phyloP scores from a whole-genome alignment of 352 stramenopile genomes.

The Elongisporangium anandrum region DNA sequence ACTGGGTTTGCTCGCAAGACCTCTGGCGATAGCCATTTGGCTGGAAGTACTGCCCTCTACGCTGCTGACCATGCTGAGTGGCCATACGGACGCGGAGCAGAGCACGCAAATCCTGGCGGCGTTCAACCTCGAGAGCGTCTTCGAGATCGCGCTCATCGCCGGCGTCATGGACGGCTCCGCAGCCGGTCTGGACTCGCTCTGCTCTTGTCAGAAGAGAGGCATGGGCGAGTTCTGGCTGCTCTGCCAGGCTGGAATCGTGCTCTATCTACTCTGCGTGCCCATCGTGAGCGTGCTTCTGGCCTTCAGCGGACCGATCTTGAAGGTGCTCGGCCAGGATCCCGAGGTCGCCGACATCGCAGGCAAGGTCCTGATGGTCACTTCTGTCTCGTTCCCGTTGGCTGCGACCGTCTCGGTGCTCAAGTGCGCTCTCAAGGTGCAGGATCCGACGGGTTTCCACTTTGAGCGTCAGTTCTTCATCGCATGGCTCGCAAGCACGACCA shows the following conservation, averaged over 20 bases:
- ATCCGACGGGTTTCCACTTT: constrained; percentile 8
- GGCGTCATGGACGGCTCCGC: constrained; percentile 20
- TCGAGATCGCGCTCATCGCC: constrained; percentile 13
- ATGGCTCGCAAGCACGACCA: constrained; percentile 1
- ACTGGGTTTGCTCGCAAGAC: too few relatives aligned
- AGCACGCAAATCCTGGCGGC: constrained; percentile 45
- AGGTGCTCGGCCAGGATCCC: constrained; percentile 9
- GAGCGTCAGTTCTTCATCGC: constrained; percentile 1
- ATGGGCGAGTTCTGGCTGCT: constrained; percentile 36
- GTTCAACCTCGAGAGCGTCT: constrained; percentile 37
- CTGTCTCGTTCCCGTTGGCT: constrained; percentile 1
- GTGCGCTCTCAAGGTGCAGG: constrained; percentile 12
- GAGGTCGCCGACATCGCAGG: constrained; percentile 6
- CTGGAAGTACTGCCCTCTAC: too few relatives aligned
- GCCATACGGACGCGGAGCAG: not conserved
- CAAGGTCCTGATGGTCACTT: constrained; percentile 8
- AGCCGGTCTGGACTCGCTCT: constrained; percentile 30
- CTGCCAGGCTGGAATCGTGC: constrained; percentile 26
- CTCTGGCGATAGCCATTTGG: too few relatives aligned
- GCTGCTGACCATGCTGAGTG: too few relatives aligned
- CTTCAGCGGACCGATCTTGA: constrained; percentile 4
- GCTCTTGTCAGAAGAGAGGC: constrained; percentile 26
- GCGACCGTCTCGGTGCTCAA: constrained; percentile 8
- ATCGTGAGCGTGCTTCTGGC: constrained; percentile 1
- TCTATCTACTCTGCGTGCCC: constrained; percentile 1